Evolutionary conservation across 2,329 filamentous ascomycete genomes (phyloP).

Genomic region (Cyphellophora attinorum): DNA sequence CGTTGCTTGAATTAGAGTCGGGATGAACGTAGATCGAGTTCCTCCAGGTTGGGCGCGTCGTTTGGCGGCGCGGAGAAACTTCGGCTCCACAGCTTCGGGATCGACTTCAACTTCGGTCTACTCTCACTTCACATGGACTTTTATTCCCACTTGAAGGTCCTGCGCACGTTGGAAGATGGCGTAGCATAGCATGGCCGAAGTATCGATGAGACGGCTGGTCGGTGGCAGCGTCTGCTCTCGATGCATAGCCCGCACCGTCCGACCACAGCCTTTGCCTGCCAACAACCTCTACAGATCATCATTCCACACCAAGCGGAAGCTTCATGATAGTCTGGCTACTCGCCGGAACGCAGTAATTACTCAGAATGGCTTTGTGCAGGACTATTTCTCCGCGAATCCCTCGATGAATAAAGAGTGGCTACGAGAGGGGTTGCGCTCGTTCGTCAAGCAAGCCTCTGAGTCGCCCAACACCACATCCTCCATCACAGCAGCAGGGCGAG

Average conservation of each 20-base stretch:
- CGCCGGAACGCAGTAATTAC: not conserved
- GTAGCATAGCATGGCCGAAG: not conserved
- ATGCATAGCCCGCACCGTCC: constrained; percentile 7
- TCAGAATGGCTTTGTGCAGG: constrained; percentile 13
- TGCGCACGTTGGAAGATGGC: not conserved
- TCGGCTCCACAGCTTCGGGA: too few species aligned
- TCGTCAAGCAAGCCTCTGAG: constrained; percentile 5
- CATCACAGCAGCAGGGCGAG: too few species aligned
- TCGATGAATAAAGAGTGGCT: constrained; percentile 19
- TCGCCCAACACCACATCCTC: too few species aligned
- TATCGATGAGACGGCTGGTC: constrained; percentile 6
- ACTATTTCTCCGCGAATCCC: constrained; percentile 20
- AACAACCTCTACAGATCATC: constrained; percentile 11
- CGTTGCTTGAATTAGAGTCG: too few species aligned
- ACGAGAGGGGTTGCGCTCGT: constrained; percentile 15
- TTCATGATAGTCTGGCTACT: constrained; percentile 10
- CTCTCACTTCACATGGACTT: not conserved
- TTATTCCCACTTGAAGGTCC: too few species aligned
- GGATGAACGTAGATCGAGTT: too few species aligned
- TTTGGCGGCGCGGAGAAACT: too few species aligned
- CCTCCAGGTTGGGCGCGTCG: too few species aligned
- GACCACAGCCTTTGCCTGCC: constrained; percentile 5
- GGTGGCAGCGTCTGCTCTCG: constrained; percentile 8
- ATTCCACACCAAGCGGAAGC: constrained; percentile 12
- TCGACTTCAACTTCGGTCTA: too few species aligned